A percentile compares a stretch with the other conserved stretches of the same genome.
These are phyloP conservation scores for Pterocarpus macrocarpus DNA, from an alignment of 306 rosid genomes.

Conservation along the genomic window DNA sequence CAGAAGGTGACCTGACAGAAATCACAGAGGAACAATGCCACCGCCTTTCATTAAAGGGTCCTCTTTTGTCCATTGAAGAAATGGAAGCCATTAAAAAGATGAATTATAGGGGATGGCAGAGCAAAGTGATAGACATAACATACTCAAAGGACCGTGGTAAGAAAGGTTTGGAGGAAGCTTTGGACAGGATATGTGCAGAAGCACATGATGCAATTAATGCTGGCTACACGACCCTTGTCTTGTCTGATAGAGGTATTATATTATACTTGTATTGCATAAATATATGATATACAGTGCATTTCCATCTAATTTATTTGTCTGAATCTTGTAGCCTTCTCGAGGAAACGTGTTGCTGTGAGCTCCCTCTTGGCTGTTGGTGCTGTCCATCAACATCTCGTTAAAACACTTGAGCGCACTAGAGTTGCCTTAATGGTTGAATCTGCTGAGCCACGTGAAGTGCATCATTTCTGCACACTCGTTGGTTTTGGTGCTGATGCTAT, in stretches of 20 bases:
- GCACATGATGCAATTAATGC: constrained; percentile 83
- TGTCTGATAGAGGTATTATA: constrained; percentile 93
- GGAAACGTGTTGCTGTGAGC: constrained; percentile 85
- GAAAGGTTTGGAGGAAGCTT: constrained; percentile 85
- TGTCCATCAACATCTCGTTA: constrained; percentile 95
- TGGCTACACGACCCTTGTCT: constrained; percentile 87
- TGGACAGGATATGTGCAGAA: constrained; percentile 85
- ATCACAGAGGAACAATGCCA: constrained; percentile 90
- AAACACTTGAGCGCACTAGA: constrained; percentile 88
- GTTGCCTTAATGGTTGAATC: constrained; percentile 95
- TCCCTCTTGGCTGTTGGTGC: constrained; percentile 97
- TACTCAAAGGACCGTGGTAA: constrained; percentile 80
- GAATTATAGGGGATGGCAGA: constrained; percentile 91
- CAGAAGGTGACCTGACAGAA: constrained; percentile 97
- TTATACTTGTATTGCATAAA: constrained; percentile 26
- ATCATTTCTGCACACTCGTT: constrained; percentile 96
- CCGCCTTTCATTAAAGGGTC: constrained; percentile 90
- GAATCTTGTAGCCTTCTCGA: constrained; percentile 76
- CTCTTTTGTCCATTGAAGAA: constrained; percentile 79
- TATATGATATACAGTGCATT: background rate
- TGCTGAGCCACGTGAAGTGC: constrained; percentile 99
- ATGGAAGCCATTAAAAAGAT: constrained; percentile 87
- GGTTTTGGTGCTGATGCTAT: constrained; percentile 98
- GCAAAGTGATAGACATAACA: constrained; percentile 92
- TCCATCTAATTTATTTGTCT: constrained; percentile 37